phyloP scores from a whole-genome alignment of 441 rosid species.

The Sinapis alba region DNA sequence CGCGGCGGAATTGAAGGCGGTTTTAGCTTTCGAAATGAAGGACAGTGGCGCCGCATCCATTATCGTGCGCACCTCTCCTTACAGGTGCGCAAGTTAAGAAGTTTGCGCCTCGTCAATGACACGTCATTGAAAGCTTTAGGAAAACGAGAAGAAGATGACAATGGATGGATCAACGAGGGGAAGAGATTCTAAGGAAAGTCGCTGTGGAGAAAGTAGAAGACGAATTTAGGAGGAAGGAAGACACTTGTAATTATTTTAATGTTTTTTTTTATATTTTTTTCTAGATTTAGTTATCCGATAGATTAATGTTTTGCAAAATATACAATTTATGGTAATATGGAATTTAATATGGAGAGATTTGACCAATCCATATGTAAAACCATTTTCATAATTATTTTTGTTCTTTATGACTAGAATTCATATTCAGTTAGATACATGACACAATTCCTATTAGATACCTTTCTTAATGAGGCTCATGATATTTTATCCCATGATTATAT shows the following conservation, averaged over 20 bases:
- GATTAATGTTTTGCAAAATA: too few species aligned
- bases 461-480: neutral
- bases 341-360: too few species aligned
- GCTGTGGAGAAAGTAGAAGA: neutral
- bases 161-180: conserved; percentile 29
- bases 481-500: neutral
- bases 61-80: conserved; percentile 39
- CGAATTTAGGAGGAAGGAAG: conserved; percentile 23
- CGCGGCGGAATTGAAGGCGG: conserved; percentile 93
- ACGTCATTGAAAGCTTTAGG: conserved; percentile 37
- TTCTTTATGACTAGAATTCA: neutral
- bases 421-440: neutral
- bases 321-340: too few species aligned
- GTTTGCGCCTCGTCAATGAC: conserved; percentile 15
- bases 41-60: conserved; percentile 63
- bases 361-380: neutral
- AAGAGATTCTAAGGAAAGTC: neutral
- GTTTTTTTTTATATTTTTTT: too few species aligned
- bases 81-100: conserved; percentile 6
- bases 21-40: conserved; percentile 88
- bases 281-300: too few species aligned
- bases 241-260: too few species aligned
- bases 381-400: neutral
- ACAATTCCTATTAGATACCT: neutral
- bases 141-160: conserved; percentile 5